Evolutionary conservation across 73 alveolate species (phyloP), one percentile per base, ranked within the genome.

Genomic region (Halteria grandinella): DNA sequence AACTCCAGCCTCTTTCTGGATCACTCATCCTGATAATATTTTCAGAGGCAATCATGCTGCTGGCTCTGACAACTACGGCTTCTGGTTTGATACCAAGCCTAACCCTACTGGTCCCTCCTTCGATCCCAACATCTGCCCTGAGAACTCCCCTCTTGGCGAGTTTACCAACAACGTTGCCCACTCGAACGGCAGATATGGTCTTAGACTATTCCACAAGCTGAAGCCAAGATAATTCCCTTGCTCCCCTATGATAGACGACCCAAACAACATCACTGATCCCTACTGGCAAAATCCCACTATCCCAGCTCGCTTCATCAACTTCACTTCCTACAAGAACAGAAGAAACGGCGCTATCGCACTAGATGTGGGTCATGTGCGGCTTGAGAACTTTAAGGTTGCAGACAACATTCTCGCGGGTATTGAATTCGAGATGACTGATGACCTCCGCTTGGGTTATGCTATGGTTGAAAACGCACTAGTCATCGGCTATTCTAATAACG

Each of bases 11-110:
- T 51, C 93, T 27, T 93, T 72, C 80, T 93, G 97, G 97, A 76
- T 87, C 60, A 90, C 97, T 21, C 71, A 87, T 57, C 98, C 98
- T 17, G 83, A 81, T 44, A 93, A 93, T 60, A 48, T 57, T 36
- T 57, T 90, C 54, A 60, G 77, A 36, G 69, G 76, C 28, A 93
- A 93, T 53, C 91, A 84, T 63, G 94, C 97, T 18, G 96, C 93
- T 37, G 98, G 98, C 10, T 83, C 94, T 18, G 94, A 75, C 27
- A 75, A 86, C 49, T 90, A 82, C 74, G 98, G 98, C n/a, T 93
- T 69, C 76, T 93, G 98, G 98, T 81, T 73, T 82, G 95, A 82
- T 50, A 58, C 50, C 24, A 50, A 75, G 69, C 75, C 85, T 5
- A 63, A 70, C 36, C 93, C 96, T 15, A 80, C 69, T 49, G 96